phyloP scores from a whole-genome alignment of 2,329 filamentous ascomycete species.

The Huntiella abstrusa region DNA sequence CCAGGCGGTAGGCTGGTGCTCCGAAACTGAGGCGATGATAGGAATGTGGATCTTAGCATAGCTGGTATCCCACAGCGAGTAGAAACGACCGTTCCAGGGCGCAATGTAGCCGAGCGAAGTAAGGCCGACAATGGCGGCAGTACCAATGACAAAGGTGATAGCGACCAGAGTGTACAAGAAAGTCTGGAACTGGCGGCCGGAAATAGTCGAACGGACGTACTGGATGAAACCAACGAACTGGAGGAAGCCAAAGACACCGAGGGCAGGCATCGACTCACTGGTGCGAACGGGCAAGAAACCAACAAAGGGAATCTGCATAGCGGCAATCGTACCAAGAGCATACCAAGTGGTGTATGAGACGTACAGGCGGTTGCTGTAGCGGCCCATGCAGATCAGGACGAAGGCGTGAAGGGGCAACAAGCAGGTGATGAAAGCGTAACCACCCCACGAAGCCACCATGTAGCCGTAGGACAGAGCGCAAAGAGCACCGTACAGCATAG shows the following conservation, averaged over 20 bases:
- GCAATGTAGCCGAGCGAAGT: conserved; percentile 84
- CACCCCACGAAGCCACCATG: conserved; percentile 99
- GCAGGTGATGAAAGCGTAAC: conserved; percentile 98
- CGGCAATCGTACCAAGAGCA: conserved; percentile 81
- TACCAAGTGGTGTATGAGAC: conserved; percentile 98
- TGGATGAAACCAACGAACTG: conserved; percentile 87
- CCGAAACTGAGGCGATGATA: conserved; percentile 98
- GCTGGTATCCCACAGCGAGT: conserved; percentile 95
- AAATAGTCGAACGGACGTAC: conserved; percentile 72
- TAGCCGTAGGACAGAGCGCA: conserved; percentile 97
- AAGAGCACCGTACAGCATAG: conserved; percentile 87
- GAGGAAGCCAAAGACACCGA: conserved; percentile 92
- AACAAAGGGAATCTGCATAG: conserved; percentile 98
- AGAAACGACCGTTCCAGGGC: conserved; percentile 96
- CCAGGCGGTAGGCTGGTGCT: conserved; percentile 98
- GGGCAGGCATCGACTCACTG: conserved; percentile 94
- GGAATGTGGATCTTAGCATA: conserved; percentile 99
- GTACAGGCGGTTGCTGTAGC: conserved; percentile 85
- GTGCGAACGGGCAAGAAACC: conserved; percentile 92
- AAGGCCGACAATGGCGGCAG: conserved; percentile 63
- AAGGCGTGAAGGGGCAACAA: conserved; percentile 86
- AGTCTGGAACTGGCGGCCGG: conserved; percentile 84
- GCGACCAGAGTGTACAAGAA: conserved; percentile 63
- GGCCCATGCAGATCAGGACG: conserved; percentile 87
- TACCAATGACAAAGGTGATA: conserved; percentile 51